A percentile compares a stretch with the other conserved stretches of the same genome.
Conservation (phyloP, 352 stramenopile species). For the Phytophthora colocasiae region DNA sequence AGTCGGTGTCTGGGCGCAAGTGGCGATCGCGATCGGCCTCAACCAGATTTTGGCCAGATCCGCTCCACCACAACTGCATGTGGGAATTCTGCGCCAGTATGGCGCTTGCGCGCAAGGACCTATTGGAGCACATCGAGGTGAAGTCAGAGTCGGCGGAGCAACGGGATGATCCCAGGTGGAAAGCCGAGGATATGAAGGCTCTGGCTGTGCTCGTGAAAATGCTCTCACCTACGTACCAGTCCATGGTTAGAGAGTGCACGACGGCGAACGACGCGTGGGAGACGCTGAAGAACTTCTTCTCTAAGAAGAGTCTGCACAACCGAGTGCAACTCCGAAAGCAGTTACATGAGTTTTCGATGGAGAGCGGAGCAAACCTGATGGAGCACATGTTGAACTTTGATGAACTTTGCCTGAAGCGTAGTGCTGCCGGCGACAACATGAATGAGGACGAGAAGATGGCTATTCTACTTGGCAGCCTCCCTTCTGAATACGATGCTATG, state of each 20-base stretch:
- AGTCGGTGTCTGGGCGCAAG: too few relatives aligned
- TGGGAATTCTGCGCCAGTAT: conserved; percentile 2
- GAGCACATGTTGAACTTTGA: conserved; percentile 10
- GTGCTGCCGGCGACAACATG: background rate
- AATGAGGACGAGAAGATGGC: conserved; percentile 3
- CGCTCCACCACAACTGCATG: conserved; percentile 5
- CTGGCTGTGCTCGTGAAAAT: background rate
- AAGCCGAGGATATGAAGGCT: background rate
- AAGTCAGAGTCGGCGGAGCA: too few relatives aligned
- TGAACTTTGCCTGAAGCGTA: background rate
- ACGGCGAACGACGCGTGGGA: conserved; percentile 8
- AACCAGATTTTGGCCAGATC: too few relatives aligned
- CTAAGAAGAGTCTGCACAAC: conserved; percentile 14
- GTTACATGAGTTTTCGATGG: conserved; percentile 1
- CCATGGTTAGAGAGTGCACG: conserved; percentile 9
- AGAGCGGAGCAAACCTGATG: background rate
- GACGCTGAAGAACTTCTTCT: conserved; percentile 7
- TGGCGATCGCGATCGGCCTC: too few relatives aligned
- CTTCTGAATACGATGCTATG: conserved; percentile 31
- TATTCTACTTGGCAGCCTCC: conserved; percentile 17
- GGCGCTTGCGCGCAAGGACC: background rate
- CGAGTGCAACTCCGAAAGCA: conserved; percentile 16
- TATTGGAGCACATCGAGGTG: background rate
- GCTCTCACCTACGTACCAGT: background rate
- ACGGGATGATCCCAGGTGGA: background rate